Base-by-base conservation (phyloP, 257 asterid genomes). In the Buddleja alternifolia region DNA sequence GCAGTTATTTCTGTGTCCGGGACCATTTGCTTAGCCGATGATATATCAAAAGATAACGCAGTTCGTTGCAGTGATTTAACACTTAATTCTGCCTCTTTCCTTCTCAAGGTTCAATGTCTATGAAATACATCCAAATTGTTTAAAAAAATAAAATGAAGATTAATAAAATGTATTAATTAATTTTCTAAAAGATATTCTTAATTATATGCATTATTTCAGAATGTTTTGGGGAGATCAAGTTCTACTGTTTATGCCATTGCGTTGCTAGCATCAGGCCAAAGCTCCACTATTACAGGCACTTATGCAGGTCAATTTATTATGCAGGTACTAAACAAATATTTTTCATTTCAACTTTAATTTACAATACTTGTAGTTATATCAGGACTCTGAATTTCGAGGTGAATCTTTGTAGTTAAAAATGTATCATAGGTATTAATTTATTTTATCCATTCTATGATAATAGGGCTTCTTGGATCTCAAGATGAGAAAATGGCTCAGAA, bases 251-350 rank as follows among this genome's bases (percentile, higher is more conserved):
- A 88, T 69, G 97, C 94, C 55, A 84, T 93, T 45, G 99, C 99
- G 3, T 66, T 93, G 44, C 67, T 93, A 45, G 99, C 99, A 63
- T 93, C 99, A 0, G 99, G 99, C 47, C 97, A 93, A 40, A 93
- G 97, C 80, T 93, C 99, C 20, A 67, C 97, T 15, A 93, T 93
- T 3, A 93, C 97, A 0, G 99, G 97, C 57, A 93, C 99, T n/a
- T 93, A 90, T 72, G 96, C 97, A 4, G 99, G 99, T 8, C 97
- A 93, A 51, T 93, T 32, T 64, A 83, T 93, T 68, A 93, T 93
- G 99, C 96, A 90, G 97, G 98, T 93, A 70, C 21, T 29, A 29
- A 1, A 29, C 34, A 29, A 29, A 29, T 1, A 39, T 2, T 37
- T 10, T 6, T 8, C 0, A 16, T 25, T 20, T 3, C 3, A 8